Conservation (phyloP, 2,329 filamentous ascomycete genomes). For the Alternaria novae-zelandiae region DNA sequence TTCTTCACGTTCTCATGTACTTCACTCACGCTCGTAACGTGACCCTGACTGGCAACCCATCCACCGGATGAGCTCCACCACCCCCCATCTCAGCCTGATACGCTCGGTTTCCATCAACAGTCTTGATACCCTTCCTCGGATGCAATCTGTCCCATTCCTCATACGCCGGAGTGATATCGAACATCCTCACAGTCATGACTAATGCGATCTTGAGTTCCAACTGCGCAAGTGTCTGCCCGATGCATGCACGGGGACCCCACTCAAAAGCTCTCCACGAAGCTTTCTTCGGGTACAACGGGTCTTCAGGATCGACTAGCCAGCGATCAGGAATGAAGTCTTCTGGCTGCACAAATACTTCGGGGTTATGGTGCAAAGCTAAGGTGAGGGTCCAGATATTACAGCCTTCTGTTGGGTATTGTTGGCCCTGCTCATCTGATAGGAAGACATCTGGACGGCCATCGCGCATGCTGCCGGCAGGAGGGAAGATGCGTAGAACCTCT, state of each 20-base stretch:
- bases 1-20: too few relatives aligned
- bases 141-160: constrained; percentile 18
- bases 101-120: constrained; percentile 19
- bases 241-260: constrained; percentile 46
- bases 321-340: constrained; percentile 32
- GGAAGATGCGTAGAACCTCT: constrained; percentile 42
- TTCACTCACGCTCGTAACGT: background rate
- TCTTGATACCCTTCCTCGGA: constrained; percentile 17
- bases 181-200: constrained; percentile 7
- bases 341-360: constrained; percentile 16
- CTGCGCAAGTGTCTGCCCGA: constrained; percentile 48
- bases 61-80: constrained; percentile 20
- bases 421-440: constrained; percentile 11
- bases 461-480: constrained; percentile 37
- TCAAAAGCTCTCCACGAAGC: constrained; percentile 47
- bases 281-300: constrained; percentile 12
- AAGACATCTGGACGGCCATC: constrained; percentile 1
- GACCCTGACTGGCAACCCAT: constrained; percentile 48
- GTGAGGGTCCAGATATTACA: constrained; percentile 11
- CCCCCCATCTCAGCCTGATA: constrained; percentile 22
- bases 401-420: constrained; percentile 15
- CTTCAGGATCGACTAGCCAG: constrained; percentile 15
- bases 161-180: constrained; percentile 18
- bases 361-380: constrained; percentile 21
- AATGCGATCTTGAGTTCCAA: constrained; percentile 28